Evolutionary conservation across 2,329 filamentous ascomycete genomes (phyloP), one percentile per base, ranked within the genome.

Genomic region (Aureobasidium sp.): DNA sequence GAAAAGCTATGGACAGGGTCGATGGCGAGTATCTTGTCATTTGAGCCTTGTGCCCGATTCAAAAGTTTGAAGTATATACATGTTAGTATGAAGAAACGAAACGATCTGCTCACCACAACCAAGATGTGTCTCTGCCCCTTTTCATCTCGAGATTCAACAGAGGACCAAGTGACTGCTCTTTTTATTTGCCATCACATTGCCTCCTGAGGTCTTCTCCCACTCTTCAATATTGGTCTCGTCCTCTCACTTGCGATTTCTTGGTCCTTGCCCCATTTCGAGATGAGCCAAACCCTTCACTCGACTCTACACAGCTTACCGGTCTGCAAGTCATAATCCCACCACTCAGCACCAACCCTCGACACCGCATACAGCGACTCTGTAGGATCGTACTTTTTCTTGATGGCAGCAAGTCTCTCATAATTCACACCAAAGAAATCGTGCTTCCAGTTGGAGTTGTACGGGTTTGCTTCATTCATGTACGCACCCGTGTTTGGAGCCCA

Each of bases 11-110:
- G 79, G 72, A 78, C 66, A 71, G 77, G 60, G 72, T 76, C 17
- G 78, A 81, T 67, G 79, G 79, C 25, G 79, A 81, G 71, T 81
- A 81, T 67, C 79, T 81, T 69, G 71, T 81, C 63, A 77, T 81
- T 60, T 81, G 70, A 78, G 39, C 25, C 41, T 45, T 9, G 2
- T 20, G 2, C n/a, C 11, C 17, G 42, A 47, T 15, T 31, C 20
- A 27, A 58, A 58, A 39, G 31, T 48, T 37, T 27, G 22, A 42
- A 12, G 12, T 20, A 47, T 47, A 9, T 44, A 48, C 27, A 45
- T 9, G 20, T 44, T 44, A 25, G 29, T 25, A 36, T 36, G 15
- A 36, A 48, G 31, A 52, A 36, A 25, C 15, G 31, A 52, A 48
- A 3, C 7, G 6, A 25, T 27, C 6, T 31, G 34, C 17, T 51